Base-by-base conservation (phyloP, 2,329 filamentous ascomycete species). In the Tolypocladium tropicale region DNA sequence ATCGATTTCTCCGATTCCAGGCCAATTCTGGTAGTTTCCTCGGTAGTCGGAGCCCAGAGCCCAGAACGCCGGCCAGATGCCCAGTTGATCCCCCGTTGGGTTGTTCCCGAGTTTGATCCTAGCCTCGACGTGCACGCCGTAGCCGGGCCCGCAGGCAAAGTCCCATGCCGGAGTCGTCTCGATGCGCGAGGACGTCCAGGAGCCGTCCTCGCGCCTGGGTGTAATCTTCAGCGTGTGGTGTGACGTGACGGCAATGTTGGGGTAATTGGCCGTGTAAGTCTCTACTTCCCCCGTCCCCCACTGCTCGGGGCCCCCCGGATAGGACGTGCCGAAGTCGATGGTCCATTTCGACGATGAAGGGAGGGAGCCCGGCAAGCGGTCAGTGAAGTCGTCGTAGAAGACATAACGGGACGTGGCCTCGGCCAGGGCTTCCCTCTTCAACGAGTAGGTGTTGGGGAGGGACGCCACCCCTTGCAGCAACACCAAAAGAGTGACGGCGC, bases 281-380 rank as follows among this genome's bases (percentile, higher is more conserved):
- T 80, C 67, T 21, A 74, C 67, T 62, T 80, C 77, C 56, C 72
- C 70, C 4, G 77, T 80, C 52, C 78, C 77, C 77, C 77, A 80
- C 58, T 74, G 67, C 9, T 64, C 54, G 0, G 76, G 65, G 1
- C 77, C 76, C n/a, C 73, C 73, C 1, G 74, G 68, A 59, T 80
- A 80, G 11, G 62, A 59, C 0, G 74, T 78, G 52, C 78, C 77
- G n/a, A 67, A 63, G 58, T 75, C 70, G 53, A 73, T 59, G 33
- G 68, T 66, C 76, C 77, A 80, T 62, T 74, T 77, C 16, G 66
- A 63, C 28, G 65, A 48, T 39, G 70, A 70, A 3, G 73, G 72
- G 5, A 70, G 67, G 6, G 39, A 33, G 10, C 54, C 57, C 16
- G 4, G 11, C 3, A 39, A 3, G 25, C 14, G 28, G 6, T 46